Evolutionary conservation across 139 green algal species (phyloP).

Genomic region (Desmodesmus armatus): DNA sequence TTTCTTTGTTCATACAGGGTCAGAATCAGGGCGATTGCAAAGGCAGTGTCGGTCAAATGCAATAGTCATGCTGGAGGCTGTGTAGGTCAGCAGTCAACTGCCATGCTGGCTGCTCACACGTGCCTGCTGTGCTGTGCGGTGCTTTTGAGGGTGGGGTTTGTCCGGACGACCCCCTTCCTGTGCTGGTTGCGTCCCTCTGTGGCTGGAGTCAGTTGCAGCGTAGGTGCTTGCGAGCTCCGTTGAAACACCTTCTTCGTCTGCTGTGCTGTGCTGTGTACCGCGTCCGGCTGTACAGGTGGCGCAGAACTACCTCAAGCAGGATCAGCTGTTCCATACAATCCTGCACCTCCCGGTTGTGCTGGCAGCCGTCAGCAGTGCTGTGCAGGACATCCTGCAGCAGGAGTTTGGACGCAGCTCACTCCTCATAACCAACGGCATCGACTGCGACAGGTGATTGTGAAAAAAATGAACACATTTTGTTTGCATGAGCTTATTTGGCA

Average conservation of each 20-base stretch:
- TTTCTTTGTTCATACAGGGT: background rate
- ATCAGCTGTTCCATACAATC: constrained; percentile 74
- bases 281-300: constrained; percentile 9
- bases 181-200: too few species aligned
- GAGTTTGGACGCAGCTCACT: constrained; percentile 73
- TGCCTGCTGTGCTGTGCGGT: too few species aligned
- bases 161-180: too few species aligned
- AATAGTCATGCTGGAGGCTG: background rate
- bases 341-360: constrained; percentile 75
- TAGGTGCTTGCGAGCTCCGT: too few species aligned
- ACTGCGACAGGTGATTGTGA: too few species aligned
- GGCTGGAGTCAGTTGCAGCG: too few species aligned
- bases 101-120: background rate
- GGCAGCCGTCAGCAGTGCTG: constrained; percentile 64
- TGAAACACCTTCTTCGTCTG: too few species aligned
- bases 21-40: too few species aligned
- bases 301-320: constrained; percentile 57
- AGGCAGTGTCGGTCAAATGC: too few species aligned
- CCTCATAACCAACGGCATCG: constrained; percentile 74
- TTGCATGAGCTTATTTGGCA: constrained; percentile 53
- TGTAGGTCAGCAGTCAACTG: background rate
- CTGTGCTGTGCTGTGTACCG: too few species aligned
- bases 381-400: constrained; percentile 62
- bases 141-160: too few species aligned
- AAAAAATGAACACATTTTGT: too few species aligned